Base-by-base conservation (phyloP, 106 monocot genomes). In the Alisma plantagoaquatica region DNA sequence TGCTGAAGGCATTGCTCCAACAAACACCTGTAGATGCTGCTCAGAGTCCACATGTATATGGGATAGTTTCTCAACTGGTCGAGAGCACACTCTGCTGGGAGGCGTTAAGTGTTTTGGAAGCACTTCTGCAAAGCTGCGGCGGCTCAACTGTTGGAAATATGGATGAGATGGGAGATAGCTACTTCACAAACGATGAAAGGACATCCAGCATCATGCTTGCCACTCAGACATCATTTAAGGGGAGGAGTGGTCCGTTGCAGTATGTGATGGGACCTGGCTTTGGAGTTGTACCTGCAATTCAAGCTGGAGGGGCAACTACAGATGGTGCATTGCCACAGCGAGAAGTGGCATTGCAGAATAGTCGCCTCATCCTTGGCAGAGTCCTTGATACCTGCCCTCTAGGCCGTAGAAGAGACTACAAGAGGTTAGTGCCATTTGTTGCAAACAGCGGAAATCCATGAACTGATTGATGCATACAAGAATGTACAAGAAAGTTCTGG, bases 1-100 rank as follows among this genome's bases (percentile, higher is more conserved):
- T 90, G 66, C 98, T 98, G n/a, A 98, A 98, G 71, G 84, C 90
- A 17, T 59, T 98, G 30, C 77, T 98, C 17, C 90, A 98, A 56
- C 90, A 86, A 59, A 74, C 90, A 23, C 79, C 85, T 2, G 78
- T 98, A 16, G 98, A 98, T 59, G 85, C 82, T 4, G 76, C 77
- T n/a, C 98, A 98, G 70, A 90, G 85, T 64, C 98, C 98, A 1
- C 90, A 82, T 33, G 90, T 98, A 2, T 98, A 90, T 33, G 76
- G 71, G 46, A 80, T 90, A 23, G 98, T 98, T 10, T 90, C 90
- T 0, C 98, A 90, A 72, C 79, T 98, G 2, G 90, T 98, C 22
- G 98, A 98, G 51, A 90, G 90, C 63, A 72, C 74, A 7, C 56
- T 98, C 22, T 90, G 79, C 31, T 72, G 73, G 70, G 98, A 98